These are phyloP conservation scores for Phytophthora crassamura DNA, from an alignment of 352 stramenopile genomes.

Conservation along the genomic window DNA sequence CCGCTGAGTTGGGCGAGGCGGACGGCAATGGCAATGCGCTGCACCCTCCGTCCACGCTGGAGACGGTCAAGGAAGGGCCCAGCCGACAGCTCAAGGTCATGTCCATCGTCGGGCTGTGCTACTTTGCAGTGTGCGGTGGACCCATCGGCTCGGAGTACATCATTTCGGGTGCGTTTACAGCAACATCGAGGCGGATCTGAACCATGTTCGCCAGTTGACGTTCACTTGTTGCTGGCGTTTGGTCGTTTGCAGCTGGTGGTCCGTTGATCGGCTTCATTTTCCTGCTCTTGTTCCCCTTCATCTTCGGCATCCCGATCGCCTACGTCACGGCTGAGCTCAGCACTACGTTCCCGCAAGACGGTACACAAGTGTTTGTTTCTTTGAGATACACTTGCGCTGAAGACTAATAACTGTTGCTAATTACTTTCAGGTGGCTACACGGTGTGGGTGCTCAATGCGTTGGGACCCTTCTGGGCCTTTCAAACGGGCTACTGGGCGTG, in stretches of 20 bases:
- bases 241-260: conserved; percentile 36
- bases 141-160: conserved; percentile 55
- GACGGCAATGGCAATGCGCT: conserved; percentile 17
- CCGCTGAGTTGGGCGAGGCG: conserved; percentile 38
- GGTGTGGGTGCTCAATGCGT: conserved; percentile 92
- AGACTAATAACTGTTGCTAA: conserved; percentile 21
- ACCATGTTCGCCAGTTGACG: neutral
- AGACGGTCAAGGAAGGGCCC: conserved; percentile 50
- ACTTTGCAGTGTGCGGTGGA: conserved; percentile 49
- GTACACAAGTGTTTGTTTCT: conserved; percentile 11
- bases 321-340: conserved; percentile 94
- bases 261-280: conserved; percentile 85
- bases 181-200: neutral
- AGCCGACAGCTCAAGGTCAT: conserved; percentile 63
- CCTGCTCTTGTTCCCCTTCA: conserved; percentile 87
- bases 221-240: neutral
- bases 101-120: conserved; percentile 64
- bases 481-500: conserved; percentile 84
- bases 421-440: conserved; percentile 68
- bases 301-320: conserved; percentile 92
- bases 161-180: conserved; percentile 39
- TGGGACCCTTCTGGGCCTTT: conserved; percentile 90
- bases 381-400: neutral
- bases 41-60: conserved; percentile 27
- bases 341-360: conserved; percentile 87